Percentiles rank a stretch among this genome's conserved stretches.
Evolutionary conservation across 2,329 filamentous ascomycete species (phyloP).

Genomic region (Neofusicoccum cordaticola): DNA sequence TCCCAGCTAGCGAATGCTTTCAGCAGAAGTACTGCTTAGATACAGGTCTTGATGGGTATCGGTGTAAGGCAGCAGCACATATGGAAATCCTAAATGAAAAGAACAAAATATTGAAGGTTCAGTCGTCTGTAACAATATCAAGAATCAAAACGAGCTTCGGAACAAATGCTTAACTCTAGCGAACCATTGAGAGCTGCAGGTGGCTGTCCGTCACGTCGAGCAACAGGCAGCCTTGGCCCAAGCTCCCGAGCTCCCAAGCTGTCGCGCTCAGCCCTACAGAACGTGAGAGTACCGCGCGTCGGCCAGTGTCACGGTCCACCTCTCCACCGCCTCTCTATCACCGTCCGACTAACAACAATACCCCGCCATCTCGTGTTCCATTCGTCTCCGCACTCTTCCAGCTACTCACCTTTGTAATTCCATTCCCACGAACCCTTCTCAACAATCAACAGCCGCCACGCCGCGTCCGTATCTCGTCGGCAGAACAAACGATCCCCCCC

Average conservation of each 20-base stretch:
- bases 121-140: no score
- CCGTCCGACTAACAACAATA: background rate
- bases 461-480: no score
- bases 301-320: background rate
- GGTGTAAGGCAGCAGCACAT: no score
- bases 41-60: no score
- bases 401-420: background rate
- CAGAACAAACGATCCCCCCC: no score
- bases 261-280: slow-evolving; percentile 9
- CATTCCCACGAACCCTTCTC: background rate
- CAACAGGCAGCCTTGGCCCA: background rate
- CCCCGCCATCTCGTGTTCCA: background rate
- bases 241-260: slow-evolving; percentile 5
- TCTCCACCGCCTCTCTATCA: slow-evolving; percentile 13
- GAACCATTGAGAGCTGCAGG: background rate
- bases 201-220: background rate
- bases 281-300: background rate
- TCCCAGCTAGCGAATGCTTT: no score
- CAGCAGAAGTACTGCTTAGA: no score
- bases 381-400: background rate
- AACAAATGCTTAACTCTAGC: no score
- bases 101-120: no score
- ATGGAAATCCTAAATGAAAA: no score
- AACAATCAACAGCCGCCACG: background rate
- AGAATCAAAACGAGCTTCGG: no score